Evolutionary conservation across 257 asterid species (phyloP), one percentile per base, ranked within the genome.

Genomic region (Solanum medicagineum): DNA sequence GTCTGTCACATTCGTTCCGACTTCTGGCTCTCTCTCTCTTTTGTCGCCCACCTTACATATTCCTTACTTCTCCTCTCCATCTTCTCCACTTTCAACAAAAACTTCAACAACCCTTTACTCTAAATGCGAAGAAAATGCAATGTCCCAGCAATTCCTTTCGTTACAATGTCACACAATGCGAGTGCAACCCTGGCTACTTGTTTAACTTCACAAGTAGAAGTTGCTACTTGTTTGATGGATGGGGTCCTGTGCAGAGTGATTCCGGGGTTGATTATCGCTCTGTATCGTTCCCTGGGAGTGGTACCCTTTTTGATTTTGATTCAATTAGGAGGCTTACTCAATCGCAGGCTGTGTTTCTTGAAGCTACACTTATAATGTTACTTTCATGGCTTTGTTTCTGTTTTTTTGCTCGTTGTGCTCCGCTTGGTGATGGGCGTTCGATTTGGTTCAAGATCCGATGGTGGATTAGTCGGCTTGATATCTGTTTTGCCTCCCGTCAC

Each of bases 401-500:
- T 93, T 87, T 94, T 84, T 7, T 90, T 81, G 86, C 92, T 60
- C 94, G 99, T n/a, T 84, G 90, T 49, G 85, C 86, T 20, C 95
- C 96, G 11, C 90, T 93, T 6, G 89, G 93, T 32, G 94, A 96
- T 53, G 98, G 96, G 56, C 90, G 94, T 57, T 92, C 97, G 2
- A 74, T 73, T n/a, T 90, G 91, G 97, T 96, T 95, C 89, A 92
- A 83, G 93, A 88, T 95, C 87, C 93, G 99, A 17, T 96, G 99
- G 99, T 92, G 94, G 95, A 91, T 96, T 83, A 95, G 98, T 89
- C 98, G 98, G 55, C 93, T 95, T 45, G 99, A 96, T 68, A 85
- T 95, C 84, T 87, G 95, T 71, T 96, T 92, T 86, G 89, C 99
- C 85, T 91, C 98, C 6, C 91, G 95, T 81, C 99, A 96, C 86